Base-by-base conservation (phyloP, 2,329 filamentous ascomycete genomes). In the Sporothrix pseudoabietina region DNA sequence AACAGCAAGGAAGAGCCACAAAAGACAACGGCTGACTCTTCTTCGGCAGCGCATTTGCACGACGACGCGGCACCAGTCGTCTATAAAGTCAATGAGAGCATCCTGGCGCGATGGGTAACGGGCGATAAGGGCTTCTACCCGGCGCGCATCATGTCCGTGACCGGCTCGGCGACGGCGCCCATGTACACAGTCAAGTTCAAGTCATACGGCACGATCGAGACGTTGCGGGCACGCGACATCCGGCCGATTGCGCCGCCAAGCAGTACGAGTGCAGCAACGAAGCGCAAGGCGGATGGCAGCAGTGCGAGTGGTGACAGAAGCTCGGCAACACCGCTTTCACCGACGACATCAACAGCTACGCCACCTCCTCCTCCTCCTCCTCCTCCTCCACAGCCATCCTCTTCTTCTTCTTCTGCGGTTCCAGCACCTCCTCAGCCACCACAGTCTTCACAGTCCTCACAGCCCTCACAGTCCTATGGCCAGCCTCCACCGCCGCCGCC, bases 171-270 rank as follows among this genome's bases (percentile, higher is more conserved):
- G n/a, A 92, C 90, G 59, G 92, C 93, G 71, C 95, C 94, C 49
- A 93, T 98, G 76, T 99, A 98, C 81, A 92, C 93, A 66, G 94
- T 99, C 81, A 96, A 92, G 78, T 99, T 98, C 86, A 95, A 97
- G 83, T 93, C 90, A 78, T 98, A 98, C 83, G 89, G 91, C 76
- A 94, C 88, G 30, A 93, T 91, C 63, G 94, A 97, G 82, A 96
- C 92, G 47, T 83, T 97, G 75, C 89, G 91, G 74, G 89, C 92
- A 75, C 91, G 92, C 81, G 94, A 98, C 79, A 93, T 98, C 76
- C 91, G 93, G 78, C 93, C 94, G 69, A 84, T 96, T 49, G 88
- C 70, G 26, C 22, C 69, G 10, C 26, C 41, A 39, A 55, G 30
- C 63, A 54, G 61, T 66, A 47, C n/a, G 32, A 22, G 12, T 10